These are phyloP conservation scores for Apophysomyces ossiformis DNA, from an alignment of 371 early-diverging fungal genomes.

Conservation along the genomic window DNA sequence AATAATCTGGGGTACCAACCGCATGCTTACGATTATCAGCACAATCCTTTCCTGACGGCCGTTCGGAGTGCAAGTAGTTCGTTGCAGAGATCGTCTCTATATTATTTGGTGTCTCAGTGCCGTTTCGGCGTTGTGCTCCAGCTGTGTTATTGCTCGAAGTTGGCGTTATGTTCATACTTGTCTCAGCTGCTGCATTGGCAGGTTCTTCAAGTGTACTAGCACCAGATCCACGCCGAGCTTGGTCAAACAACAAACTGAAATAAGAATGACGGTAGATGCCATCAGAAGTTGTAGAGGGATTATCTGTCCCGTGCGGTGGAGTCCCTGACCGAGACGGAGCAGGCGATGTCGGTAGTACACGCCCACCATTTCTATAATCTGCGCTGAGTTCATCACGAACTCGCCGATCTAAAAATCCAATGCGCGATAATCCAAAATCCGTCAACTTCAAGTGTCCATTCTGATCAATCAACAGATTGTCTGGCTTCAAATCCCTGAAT, in stretches of 20 bases:
- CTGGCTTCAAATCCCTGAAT: constrained; percentile 85
- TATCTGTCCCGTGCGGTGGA: constrained; percentile 30
- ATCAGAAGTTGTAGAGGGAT: constrained; percentile 16
- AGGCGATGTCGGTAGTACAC: constrained; percentile 37
- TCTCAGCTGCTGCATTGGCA: neutral
- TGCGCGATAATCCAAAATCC: constrained; percentile 93
- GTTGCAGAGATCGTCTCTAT: neutral
- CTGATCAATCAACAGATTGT: constrained; percentile 89
- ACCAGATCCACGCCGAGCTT: constrained; percentile 35
- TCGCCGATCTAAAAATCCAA: constrained; percentile 84
- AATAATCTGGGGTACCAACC: constrained; percentile 98
- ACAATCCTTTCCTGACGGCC: neutral
- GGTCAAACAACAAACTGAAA: constrained; percentile 48
- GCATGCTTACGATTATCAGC: constrained; percentile 20
- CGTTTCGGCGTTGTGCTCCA: neutral
- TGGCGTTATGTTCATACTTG: neutral
- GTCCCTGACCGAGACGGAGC: constrained; percentile 49
- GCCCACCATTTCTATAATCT: constrained; percentile 6
- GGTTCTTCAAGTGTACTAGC: constrained; percentile 24
- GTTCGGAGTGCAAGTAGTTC: constrained; percentile 1
- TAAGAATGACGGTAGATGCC: constrained; percentile 45
- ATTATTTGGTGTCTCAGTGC: neutral
- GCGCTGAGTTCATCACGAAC: constrained; percentile 61
- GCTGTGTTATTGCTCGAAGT: neutral
- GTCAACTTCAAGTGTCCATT: constrained; percentile 93